A percentile compares a stretch with the other conserved stretches of the same genome.
phyloP scores from a whole-genome alignment of 2,329 filamentous ascomycete species.

The Clonostachys rhizophaga region DNA sequence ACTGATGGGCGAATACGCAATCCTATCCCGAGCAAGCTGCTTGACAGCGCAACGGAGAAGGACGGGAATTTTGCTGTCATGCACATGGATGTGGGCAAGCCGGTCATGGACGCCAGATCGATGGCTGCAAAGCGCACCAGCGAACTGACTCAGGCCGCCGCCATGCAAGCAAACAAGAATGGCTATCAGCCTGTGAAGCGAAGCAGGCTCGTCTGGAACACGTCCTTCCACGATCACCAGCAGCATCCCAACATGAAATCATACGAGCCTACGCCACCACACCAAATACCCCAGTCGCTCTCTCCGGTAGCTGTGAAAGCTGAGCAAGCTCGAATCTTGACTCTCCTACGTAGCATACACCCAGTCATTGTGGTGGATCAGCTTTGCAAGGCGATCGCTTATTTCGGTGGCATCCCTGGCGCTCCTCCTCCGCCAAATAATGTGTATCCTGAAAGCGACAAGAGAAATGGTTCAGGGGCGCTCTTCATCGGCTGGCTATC shows the following conservation, averaged over 20 bases:
- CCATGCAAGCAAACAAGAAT: conserved; percentile 48
- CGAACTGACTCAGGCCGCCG: conserved; percentile 55
- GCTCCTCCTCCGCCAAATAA: conserved; percentile 45
- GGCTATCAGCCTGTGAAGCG: conserved; percentile 47
- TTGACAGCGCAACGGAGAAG: conserved; percentile 49
- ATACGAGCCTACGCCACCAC: conserved; percentile 1
- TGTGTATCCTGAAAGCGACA: conserved; percentile 50
- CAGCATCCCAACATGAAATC: not conserved
- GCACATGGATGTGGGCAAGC: conserved; percentile 49
- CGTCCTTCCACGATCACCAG: conserved; percentile 1
- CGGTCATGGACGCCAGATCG: conserved; percentile 41
- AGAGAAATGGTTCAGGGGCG: conserved; percentile 51
- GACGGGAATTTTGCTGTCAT: conserved; percentile 61
- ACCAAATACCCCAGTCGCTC: not conserved
- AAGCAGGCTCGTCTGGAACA: conserved; percentile 27
- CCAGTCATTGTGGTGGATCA: conserved; percentile 56
- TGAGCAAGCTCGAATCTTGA: conserved; percentile 56
- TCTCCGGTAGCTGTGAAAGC: conserved; percentile 39
- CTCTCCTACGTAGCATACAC: conserved; percentile 48
- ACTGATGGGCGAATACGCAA: conserved; percentile 27
- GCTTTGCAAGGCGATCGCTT: conserved; percentile 57
- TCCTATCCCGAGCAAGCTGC: conserved; percentile 57
- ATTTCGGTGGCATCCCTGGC: conserved; percentile 56
- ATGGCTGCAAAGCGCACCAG: conserved; percentile 56
- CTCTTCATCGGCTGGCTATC: conserved; percentile 58